Conservation (phyloP, 352 stramenopile species). For the Phytopythium delawarense region DNA sequence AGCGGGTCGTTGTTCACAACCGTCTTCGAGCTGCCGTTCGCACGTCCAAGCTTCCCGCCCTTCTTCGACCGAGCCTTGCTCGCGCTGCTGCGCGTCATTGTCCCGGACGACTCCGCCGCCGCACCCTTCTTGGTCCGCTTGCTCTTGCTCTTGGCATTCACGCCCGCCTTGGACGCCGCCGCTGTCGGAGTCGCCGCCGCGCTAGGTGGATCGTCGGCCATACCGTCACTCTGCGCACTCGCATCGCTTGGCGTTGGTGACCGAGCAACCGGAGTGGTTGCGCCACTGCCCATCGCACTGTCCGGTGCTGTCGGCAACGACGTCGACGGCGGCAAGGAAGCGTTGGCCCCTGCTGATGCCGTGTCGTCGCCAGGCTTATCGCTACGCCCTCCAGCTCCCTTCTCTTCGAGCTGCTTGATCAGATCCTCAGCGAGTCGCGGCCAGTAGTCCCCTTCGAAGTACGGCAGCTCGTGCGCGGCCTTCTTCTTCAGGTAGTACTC, state of each 20-base stretch:
- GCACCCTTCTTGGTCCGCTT: constrained; percentile 42
- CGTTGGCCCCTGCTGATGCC: constrained; percentile 10
- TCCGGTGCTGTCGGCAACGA: constrained; percentile 13
- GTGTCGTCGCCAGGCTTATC: constrained; percentile 17
- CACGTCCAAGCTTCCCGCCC: constrained; percentile 30
- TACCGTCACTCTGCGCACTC: constrained; percentile 24
- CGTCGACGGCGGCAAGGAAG: neutral
- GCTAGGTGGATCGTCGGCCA: constrained; percentile 5
- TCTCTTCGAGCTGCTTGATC: constrained; percentile 97
- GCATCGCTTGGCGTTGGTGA: constrained; percentile 50
- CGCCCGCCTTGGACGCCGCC: constrained; percentile 18
- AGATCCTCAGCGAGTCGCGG: constrained; percentile 97
- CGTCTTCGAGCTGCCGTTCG: constrained; percentile 56
- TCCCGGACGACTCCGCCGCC: constrained; percentile 42
- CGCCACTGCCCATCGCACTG: constrained; percentile 16
- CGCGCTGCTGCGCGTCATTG: constrained; percentile 55
- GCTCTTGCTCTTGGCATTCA: constrained; percentile 59
- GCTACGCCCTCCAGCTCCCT: constrained; percentile 41
- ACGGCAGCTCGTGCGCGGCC: constrained; percentile 89
- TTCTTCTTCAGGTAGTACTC: constrained; percentile 90
- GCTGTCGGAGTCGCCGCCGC: constrained; percentile 16
- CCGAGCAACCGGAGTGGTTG: constrained; percentile 36
- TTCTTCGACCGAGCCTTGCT: constrained; percentile 74
- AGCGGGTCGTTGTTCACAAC: constrained; percentile 90
- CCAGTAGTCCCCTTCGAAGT: constrained; percentile 99